Evolutionary conservation across 2,329 filamentous ascomycete genomes (phyloP), one percentile per base, ranked within the genome.

Genomic region (Escovopsis sp.): DNA sequence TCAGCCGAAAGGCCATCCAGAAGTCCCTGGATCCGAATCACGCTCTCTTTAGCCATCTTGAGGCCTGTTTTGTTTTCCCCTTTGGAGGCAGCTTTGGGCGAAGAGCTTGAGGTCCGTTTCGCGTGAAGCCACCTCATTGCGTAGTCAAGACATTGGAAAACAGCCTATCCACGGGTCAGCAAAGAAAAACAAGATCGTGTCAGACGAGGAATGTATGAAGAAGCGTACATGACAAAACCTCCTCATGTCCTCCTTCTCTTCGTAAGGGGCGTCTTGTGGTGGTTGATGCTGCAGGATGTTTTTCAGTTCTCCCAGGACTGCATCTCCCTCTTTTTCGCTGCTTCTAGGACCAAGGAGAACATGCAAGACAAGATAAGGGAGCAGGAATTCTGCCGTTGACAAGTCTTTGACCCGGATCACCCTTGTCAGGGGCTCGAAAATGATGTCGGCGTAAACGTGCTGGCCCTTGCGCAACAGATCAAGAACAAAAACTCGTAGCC

Each of bases 121-220:
- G 79, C 73, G 47, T 94, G 85, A 17, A 92, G 62, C 86, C 88
- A 98, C 43, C 79, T 72, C 50, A 85, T 86, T 41, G 88, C 72
- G 53, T 98, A 96, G 54, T 98, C 92, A 0, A 98, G 67, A 4
- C 92, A 73, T 32, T 79, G 74, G 53, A 98, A 98, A 2, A 94
- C 78, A 38, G 81, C 85, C 81, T 90, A 35, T 13, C 3, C n/a
- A 21, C 18, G 35, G 23, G 6, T 23, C n/a, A 12, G 21, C 11
- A 25, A 8, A 25, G 11, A 25, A 25, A 25, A 11, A 25, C 21
- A 25, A 25, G 21, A 8, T n/a, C n/a, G n/a, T n/a, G n/a, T n/a
- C n/a, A n/a, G n/a, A n/a, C n/a, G n/a, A n/a, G n/a, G n/a, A n/a
- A n/a, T n/a, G n/a, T 34, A 26, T 43, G 51, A 33, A 49, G 44